A percentile compares a stretch with the other conserved stretches of the same genome.
Evolutionary conservation across 2,329 filamentous ascomycete genomes (phyloP).

Genomic region (Stromatinia cepivora): DNA sequence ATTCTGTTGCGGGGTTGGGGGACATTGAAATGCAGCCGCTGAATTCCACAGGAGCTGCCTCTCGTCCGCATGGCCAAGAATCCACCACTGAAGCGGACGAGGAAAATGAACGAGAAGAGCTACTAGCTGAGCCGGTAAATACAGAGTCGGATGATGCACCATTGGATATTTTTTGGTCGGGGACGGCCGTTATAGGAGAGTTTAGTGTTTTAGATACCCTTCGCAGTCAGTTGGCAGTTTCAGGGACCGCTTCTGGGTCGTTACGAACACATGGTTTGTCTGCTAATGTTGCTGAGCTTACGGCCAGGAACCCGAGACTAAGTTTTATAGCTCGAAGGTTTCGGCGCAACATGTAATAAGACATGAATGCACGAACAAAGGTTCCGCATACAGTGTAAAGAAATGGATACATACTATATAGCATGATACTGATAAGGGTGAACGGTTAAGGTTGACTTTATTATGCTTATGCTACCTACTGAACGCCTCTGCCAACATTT

Average conservation of each 20-base stretch:
- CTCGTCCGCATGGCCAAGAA: not conserved
- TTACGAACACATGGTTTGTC: conserved; percentile 38
- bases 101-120: conserved; percentile 29
- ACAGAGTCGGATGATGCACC: conserved; percentile 34
- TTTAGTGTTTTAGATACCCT: conserved; percentile 41
- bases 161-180: conserved; percentile 40
- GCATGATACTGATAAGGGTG: not conserved
- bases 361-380: conserved; percentile 9
- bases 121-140: conserved; percentile 27
- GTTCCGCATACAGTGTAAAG: not conserved
- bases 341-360: conserved; percentile 32
- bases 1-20: conserved; percentile 29
- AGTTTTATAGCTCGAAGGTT: conserved; percentile 34
- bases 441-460: conserved; percentile 6
- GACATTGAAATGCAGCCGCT: conserved; percentile 39
- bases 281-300: conserved; percentile 34
- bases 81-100: conserved; percentile 3
- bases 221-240: conserved; percentile 37
- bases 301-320: conserved; percentile 34
- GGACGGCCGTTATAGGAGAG: conserved; percentile 38
- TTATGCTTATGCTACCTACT: conserved; percentile 46
- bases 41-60: conserved; percentile 16
- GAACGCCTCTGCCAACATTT: conserved; percentile 89
- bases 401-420: not conserved
- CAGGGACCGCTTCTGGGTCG: conserved; percentile 35